phyloP scores from a whole-genome alignment of 2,329 filamentous ascomycete genomes.

The Fusarium heterosporum region DNA sequence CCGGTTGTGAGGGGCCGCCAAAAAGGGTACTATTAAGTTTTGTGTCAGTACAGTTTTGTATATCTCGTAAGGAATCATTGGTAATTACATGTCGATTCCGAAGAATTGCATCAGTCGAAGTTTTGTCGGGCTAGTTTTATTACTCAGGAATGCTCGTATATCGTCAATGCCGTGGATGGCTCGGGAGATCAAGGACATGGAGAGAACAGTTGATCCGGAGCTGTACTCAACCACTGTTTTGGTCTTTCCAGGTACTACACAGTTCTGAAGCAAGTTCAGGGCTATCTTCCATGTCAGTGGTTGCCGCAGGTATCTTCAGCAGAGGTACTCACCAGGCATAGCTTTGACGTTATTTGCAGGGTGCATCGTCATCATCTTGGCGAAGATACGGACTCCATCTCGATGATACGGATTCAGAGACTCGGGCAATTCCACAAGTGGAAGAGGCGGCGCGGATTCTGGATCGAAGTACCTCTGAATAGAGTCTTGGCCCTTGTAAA shows the following conservation, averaged over 20 bases:
- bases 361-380: conserved; percentile 74
- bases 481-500: conserved; percentile 68
- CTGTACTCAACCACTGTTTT: conserved; percentile 69
- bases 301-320: rapidly evolving
- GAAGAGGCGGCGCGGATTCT: conserved; percentile 66
- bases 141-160: conserved; percentile 66
- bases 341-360: conserved; percentile 74
- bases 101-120: conserved; percentile 70
- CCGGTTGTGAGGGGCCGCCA: conserved; percentile 69
- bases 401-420: conserved; percentile 66
- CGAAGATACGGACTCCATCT: conserved; percentile 71
- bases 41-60: rapidly evolving
- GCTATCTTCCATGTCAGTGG: conserved; percentile 47
- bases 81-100: conserved; percentile 62
- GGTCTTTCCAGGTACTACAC: conserved; percentile 52
- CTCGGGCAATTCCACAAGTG: conserved; percentile 70
- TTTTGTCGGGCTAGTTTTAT: conserved; percentile 67
- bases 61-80: rapidly evolving
- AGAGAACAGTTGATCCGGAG: conserved; percentile 72
- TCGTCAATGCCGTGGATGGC: conserved; percentile 64
- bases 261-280: conserved; percentile 59
- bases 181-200: conserved; percentile 66
- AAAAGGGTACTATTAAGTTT: conserved; percentile 59
- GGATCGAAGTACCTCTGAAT: conserved; percentile 70
- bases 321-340: conserved; percentile 60